Evolutionary conservation across 202 grass and related monocot species (phyloP).

Genomic region (Bolboschoenoplectus hybrid): DNA sequence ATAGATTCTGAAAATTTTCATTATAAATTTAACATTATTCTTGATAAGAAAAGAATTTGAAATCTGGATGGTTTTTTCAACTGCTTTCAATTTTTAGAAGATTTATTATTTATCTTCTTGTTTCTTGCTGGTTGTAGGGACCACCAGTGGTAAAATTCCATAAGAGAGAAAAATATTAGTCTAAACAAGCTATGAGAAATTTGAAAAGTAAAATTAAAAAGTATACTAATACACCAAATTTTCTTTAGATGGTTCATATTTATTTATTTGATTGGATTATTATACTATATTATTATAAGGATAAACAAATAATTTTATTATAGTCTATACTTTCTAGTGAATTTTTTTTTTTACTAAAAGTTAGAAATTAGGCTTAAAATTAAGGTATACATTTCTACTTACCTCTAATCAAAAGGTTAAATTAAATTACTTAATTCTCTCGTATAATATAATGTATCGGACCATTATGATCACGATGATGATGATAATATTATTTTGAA

Average conservation of each 20-base stretch:
- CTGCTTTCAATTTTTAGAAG: conserved; percentile 10
- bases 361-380: not conserved
- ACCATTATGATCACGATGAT: too few species aligned
- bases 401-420: too few species aligned
- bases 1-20: not conserved
- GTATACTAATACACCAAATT: not conserved
- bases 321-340: not conserved
- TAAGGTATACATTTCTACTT: not conserved
- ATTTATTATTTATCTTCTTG: not conserved
- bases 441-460: too few species aligned
- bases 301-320: not conserved
- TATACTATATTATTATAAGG: too few species aligned
- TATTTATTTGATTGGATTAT: too few species aligned
- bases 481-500: too few species aligned
- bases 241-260: not conserved
- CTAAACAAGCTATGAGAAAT: not conserved
- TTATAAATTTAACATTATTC: not conserved
- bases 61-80: not conserved
- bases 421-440: too few species aligned
- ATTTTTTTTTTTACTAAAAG: not conserved
- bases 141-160: not conserved
- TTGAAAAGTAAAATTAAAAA: not conserved
- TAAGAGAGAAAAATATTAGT: not conserved
- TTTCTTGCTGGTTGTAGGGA: not conserved
- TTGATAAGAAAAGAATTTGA: not conserved